Percentiles rank a stretch among this genome's conserved stretches.
These are phyloP conservation scores for Aspergillus pseudoglaucus DNA, from an alignment of 2,329 filamentous ascomycete genomes.

Conservation along the genomic window DNA sequence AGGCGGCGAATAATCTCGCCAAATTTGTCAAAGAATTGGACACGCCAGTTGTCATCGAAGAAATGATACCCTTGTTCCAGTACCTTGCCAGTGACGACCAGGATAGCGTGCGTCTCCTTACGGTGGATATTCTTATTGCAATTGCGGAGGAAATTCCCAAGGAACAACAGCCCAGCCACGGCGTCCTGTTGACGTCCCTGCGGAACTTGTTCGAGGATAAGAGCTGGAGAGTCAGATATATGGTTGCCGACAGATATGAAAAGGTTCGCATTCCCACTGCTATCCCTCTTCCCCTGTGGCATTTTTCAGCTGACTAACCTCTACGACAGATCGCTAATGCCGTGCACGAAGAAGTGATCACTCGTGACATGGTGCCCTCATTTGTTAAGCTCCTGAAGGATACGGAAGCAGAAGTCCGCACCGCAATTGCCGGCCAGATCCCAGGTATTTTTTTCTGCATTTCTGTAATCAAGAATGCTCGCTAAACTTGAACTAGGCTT, in stretches of 20 bases:
- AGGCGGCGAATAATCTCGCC: conserved; percentile 90
- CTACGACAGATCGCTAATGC: conserved; percentile 80
- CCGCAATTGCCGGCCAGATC: conserved; percentile 94
- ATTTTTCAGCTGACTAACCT: conserved; percentile 7
- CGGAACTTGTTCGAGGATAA: conserved; percentile 96
- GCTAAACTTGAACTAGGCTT: conserved; percentile 57
- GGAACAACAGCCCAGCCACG: conserved; percentile 94
- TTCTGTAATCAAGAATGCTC: neutral
- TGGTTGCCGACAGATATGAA: conserved; percentile 98
- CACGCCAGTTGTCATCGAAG: conserved; percentile 81
- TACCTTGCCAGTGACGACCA: conserved; percentile 95
- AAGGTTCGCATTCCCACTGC: conserved; percentile 56
- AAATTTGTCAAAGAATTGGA: conserved; percentile 98
- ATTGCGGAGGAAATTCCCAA: conserved; percentile 97
- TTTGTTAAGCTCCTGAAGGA: conserved; percentile 98
- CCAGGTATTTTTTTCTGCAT: conserved; percentile 51
- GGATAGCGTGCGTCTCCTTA: conserved; percentile 91
- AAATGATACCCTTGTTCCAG: conserved; percentile 99
- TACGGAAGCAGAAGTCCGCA: conserved; percentile 94
- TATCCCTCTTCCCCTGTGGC: neutral
- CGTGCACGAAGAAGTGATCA: conserved; percentile 93
- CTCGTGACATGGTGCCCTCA: conserved; percentile 85
- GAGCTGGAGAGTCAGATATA: conserved; percentile 98
- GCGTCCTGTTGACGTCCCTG: conserved; percentile 81
- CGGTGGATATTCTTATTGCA: conserved; percentile 91